Conservation (phyloP, 2,329 filamentous ascomycete species). For the Penicillium corylophilum region DNA sequence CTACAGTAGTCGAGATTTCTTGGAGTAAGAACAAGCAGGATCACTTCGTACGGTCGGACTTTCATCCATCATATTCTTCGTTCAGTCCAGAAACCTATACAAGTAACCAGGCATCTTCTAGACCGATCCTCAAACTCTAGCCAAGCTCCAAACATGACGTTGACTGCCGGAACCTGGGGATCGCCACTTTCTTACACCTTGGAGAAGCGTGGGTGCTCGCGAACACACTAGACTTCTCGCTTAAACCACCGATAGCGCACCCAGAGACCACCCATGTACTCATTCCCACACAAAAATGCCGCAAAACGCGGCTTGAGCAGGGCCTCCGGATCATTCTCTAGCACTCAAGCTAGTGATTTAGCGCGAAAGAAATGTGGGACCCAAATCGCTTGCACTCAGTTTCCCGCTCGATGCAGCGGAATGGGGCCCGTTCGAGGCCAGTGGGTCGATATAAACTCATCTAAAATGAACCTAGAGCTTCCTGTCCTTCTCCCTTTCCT, state of each 20-base stretch:
- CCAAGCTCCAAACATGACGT: neutral
- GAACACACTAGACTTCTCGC: slow-evolving; percentile 2
- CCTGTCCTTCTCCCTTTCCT: slow-evolving; percentile 1
- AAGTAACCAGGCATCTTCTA: neutral
- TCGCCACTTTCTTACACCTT: slow-evolving; percentile 2
- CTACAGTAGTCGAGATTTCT: neutral
- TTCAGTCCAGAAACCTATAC: neutral
- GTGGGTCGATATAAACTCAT: slow-evolving; percentile 12
- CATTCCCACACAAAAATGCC: slow-evolving; percentile 4
- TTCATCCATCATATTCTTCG: neutral
- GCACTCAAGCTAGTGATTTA: slow-evolving; percentile 31
- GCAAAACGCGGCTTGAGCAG: slow-evolving; percentile 1
- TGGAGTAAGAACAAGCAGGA: neutral
- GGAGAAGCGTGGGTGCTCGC: slow-evolving; percentile 9
- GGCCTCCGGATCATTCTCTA: slow-evolving; percentile 35
- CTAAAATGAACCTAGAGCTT: slow-evolving; percentile 17
- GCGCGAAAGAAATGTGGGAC: slow-evolving; percentile 6
- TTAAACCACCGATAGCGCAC: neutral
- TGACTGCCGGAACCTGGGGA: neutral
- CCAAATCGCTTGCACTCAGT: slow-evolving; percentile 38
- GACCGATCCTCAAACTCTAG: neutral
- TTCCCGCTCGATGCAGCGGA: slow-evolving; percentile 5
- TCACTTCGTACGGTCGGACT: neutral
- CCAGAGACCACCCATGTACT: neutral
- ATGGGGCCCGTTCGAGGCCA: slow-evolving; percentile 9